A percentile compares a stretch with the other conserved stretches of the same genome.
Evolutionary conservation across 1,139 yeast genomes (phyloP).

Genomic region (Meyerozyma athensensis): DNA sequence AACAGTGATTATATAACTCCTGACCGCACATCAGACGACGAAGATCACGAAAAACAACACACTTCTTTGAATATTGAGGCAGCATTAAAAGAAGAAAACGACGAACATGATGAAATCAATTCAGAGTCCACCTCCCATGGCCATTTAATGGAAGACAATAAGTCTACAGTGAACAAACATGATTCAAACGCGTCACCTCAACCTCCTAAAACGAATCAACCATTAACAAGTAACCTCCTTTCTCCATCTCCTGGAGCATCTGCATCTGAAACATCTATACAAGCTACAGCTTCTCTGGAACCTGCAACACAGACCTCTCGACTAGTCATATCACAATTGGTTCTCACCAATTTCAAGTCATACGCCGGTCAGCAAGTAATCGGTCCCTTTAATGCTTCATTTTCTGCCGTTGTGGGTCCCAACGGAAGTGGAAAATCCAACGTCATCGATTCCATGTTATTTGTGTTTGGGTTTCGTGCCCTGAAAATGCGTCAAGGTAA

Average conservation of each 20-base stretch:
- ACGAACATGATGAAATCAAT: conserved; percentile 4
- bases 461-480: conserved; percentile 96
- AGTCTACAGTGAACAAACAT: neutral
- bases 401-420: conserved; percentile 98
- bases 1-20: conserved; percentile 32
- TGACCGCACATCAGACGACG: conserved; percentile 2
- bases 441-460: conserved; percentile 91
- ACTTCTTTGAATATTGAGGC: neutral
- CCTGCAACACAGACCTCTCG: conserved; percentile 41
- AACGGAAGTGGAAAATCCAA: conserved; percentile 98
- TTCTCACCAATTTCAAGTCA: conserved; percentile 84
- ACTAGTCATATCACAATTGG: conserved; percentile 68
- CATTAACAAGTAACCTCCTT: conserved; percentile 11
- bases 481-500: conserved; percentile 96
- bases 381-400: conserved; percentile 92
- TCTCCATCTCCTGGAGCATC: conserved; percentile 28
- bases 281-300: neutral
- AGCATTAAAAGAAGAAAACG: conserved; percentile 4
- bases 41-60: neutral
- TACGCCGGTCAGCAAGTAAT: conserved; percentile 93
- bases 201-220: neutral
- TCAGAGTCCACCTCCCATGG: conserved; percentile 3
- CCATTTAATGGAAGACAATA: conserved; percentile 2
- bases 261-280: conserved; percentile 10
- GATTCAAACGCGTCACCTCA: neutral